Base-by-base conservation (phyloP, 2,329 filamentous ascomycete genomes). In the Colletotrichum sp. region DNA sequence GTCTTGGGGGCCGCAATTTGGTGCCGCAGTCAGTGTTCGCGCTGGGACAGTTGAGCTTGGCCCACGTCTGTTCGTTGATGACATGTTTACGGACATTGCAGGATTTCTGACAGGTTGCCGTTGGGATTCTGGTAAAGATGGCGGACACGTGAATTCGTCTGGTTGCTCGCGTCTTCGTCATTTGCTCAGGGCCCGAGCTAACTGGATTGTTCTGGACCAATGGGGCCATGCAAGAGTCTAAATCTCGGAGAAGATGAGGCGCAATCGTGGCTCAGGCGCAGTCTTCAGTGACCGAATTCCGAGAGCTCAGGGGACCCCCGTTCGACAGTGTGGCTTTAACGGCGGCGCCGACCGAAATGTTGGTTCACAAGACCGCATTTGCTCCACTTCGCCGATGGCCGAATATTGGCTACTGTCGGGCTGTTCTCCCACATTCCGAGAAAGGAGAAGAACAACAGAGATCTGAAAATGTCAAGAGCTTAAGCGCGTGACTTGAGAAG, bases 1-100 rank as follows among this genome's bases (percentile, higher is more conserved):
- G 15, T 55, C 63, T 68, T 63, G 68, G 39, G 28, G 15, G 19
- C 25, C 72, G 72, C 68, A 67, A 5, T 36, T 9, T 55, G 25
- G n/a, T 32, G 68, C 68, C 72, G 72, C 68, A 27, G 28, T 9
- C 39, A 36, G 39, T 44, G 19, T 72, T 60, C 36, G 59, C 34
- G 71, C 27, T 52, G 9, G 27, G 19, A n/a, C 48, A 44, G 57
- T 27, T 30, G 19, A 36, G 16, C 68, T 72, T 72, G 72, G 72
- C 72, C 36, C 28, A 72, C 68, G 72, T 74, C 48, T 74, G 52
- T 52, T 52, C 44, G 44, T 52, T 52, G 25, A 59, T 59, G 55
- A 59, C 55, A 59, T 59, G 1, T 59, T 59, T 22, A 59, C 25
- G 27, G 25, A 59, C 22, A 25, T 0, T 59, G 55, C n/a, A 28